phyloP scores from a whole-genome alignment of 2,329 filamentous ascomycete species.

The Diaporthe sp. region DNA sequence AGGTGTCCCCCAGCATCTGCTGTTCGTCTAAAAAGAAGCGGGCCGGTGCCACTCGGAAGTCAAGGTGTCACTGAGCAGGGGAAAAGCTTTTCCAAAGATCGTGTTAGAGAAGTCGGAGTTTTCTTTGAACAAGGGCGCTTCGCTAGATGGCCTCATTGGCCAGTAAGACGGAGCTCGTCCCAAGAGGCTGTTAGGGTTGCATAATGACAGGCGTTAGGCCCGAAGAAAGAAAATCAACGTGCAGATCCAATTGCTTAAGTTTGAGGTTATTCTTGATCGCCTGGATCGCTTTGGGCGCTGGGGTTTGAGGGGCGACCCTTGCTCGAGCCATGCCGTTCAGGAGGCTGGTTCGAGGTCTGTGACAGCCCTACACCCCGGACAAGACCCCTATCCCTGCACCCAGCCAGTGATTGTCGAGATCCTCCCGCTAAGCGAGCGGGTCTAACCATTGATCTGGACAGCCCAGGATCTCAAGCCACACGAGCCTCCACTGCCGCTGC shows the following conservation, averaged over 20 bases:
- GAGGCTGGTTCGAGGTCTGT: conserved; percentile 28
- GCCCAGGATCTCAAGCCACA: conserved; percentile 9
- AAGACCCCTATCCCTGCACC: conserved; percentile 12
- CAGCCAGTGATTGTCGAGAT: conserved; percentile 27
- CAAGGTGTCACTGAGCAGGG: neutral
- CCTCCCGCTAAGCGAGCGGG: conserved; percentile 21
- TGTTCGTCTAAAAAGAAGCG: conserved; percentile 7
- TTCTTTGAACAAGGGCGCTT: neutral
- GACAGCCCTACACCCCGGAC: conserved; percentile 19
- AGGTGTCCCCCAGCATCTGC: neutral
- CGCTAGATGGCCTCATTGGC: neutral
- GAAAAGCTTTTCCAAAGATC: neutral
- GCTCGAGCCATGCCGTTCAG: neutral
- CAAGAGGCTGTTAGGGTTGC: conserved; percentile 22
- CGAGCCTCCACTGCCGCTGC: conserved; percentile 31
- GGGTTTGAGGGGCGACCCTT: conserved; percentile 9
- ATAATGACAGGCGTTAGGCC: conserved; percentile 12
- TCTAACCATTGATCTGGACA: conserved; percentile 18
- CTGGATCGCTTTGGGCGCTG: conserved; percentile 25
- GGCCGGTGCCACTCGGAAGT: neutral
- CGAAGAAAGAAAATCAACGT: neutral
- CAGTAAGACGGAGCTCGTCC: conserved; percentile 6
- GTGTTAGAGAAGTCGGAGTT: neutral
- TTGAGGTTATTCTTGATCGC: conserved; percentile 32
- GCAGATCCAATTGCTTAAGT: conserved; percentile 22